Conservation (phyloP, 1,284 basidiomycete genomes). For the Melampsora americana region DNA sequence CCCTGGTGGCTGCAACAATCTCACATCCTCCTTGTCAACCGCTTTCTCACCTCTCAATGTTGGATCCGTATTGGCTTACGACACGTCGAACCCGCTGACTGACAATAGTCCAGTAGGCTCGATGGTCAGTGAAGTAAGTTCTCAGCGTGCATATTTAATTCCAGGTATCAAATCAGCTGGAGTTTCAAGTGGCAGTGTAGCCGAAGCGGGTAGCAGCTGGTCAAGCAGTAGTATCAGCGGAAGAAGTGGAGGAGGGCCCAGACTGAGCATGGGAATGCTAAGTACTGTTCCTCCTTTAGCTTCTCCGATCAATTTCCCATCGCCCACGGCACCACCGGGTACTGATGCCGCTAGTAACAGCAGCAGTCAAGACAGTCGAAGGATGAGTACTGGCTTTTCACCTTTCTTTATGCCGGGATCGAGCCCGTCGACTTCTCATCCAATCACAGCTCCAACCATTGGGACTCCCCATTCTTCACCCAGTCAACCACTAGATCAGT, state of each 20-base stretch:
- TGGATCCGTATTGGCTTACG: background rate
- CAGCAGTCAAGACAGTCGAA: constrained; percentile 32
- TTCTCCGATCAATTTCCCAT: constrained; percentile 31
- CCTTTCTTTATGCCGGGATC: constrained; percentile 25
- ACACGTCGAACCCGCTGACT: background rate
- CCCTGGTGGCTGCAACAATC: constrained; percentile 29
- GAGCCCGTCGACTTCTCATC: constrained; percentile 23
- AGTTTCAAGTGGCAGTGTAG: constrained; percentile 7
- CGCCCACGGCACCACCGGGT: constrained; percentile 4
- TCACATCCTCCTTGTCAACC: constrained; percentile 49
- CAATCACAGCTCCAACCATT: background rate
- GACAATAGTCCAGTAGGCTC: constrained; percentile 28
- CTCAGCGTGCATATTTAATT: background rate
- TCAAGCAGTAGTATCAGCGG: constrained; percentile 21
- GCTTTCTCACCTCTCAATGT: background rate
- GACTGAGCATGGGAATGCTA: constrained; percentile 1
- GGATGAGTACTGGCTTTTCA: constrained; percentile 29
- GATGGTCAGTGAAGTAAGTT: background rate
- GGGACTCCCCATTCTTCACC: constrained; percentile 4
- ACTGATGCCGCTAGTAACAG: constrained; percentile 13
- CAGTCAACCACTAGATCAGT: background rate
- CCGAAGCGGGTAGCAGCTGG: constrained; percentile 25
- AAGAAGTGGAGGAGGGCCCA: background rate
- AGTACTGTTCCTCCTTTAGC: constrained; percentile 18
- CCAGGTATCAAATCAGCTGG: constrained; percentile 1